Percentiles rank a stretch among this genome's conserved stretches.
phyloP scores from a whole-genome alignment of 2,329 filamentous ascomycete genomes.

The Clonostachys byssicola region DNA sequence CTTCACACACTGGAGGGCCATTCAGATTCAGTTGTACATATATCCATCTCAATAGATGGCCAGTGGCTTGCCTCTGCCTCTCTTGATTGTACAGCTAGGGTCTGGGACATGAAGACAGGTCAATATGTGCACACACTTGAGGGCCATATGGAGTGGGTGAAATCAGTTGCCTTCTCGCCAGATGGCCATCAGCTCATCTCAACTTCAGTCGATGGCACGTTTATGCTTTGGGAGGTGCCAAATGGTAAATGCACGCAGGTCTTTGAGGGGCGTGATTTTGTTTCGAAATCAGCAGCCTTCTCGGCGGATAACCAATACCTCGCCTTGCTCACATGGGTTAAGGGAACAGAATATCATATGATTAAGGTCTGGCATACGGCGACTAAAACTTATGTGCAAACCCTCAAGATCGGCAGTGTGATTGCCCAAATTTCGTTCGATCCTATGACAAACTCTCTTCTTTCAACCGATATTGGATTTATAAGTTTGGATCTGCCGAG shows the following conservation, averaged over 20 bases:
- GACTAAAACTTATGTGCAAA: no score
- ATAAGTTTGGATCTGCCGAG: no score
- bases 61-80: not conserved
- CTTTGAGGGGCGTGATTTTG: accelerated
- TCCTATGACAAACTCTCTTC: no score
- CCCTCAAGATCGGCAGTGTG: no score
- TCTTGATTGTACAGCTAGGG: not conserved
- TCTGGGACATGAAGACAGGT: not conserved
- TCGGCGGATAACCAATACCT: not conserved
- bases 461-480: no score
- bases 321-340: no score
- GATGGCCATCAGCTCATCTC: not conserved
- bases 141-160: not conserved
- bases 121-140: not conserved
- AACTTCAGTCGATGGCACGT: accelerated
- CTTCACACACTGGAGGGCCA: not conserved
- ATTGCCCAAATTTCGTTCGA: no score
- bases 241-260: not conserved
- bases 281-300: not conserved
- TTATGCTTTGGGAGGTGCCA: not conserved
- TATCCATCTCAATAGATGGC: not conserved
- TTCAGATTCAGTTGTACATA: not conserved
- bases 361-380: no score
- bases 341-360: no score
- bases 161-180: not conserved